A percentile compares a stretch with the other conserved stretches of the same genome.
Evolutionary conservation across 139 green algal genomes (phyloP).

Genomic region (Gonium pectorale): DNA sequence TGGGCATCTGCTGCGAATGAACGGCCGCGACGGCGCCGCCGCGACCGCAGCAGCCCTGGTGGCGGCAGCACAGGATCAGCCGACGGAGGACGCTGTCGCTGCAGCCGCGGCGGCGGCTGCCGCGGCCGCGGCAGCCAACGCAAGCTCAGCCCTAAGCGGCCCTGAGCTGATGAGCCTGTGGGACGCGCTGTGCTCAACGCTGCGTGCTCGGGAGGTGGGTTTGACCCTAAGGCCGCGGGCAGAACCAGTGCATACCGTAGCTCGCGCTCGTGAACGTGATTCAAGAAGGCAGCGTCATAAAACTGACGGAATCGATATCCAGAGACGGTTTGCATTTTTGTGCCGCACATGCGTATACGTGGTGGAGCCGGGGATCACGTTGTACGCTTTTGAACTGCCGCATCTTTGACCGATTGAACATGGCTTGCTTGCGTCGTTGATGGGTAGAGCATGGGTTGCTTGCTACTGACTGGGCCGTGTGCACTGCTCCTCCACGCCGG

Average conservation of each 20-base stretch:
- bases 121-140: not conserved
- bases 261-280: too few species aligned
- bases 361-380: too few species aligned
- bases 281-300: too few species aligned
- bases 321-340: too few species aligned
- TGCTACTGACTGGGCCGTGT: not conserved
- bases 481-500: not conserved
- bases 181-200: constrained; percentile 88
- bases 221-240: not conserved
- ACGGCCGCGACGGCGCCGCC: constrained; percentile 72
- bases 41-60: constrained; percentile 31
- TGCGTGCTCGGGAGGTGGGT: constrained; percentile 75
- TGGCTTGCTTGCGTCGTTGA: too few species aligned
- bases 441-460: too few species aligned
- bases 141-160: constrained; percentile 53
- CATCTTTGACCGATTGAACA: too few species aligned
- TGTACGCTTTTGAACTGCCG: too few species aligned
- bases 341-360: too few species aligned
- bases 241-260: too few species aligned
- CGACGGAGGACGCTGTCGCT: constrained; percentile 38
- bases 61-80: not conserved
- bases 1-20: constrained; percentile 88
- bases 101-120: constrained; percentile 13
- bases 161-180: constrained; percentile 92
- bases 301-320: too few species aligned